Conservation (phyloP, 2,329 filamentous ascomycete genomes). For the Aspergillus viridinutans region DNA sequence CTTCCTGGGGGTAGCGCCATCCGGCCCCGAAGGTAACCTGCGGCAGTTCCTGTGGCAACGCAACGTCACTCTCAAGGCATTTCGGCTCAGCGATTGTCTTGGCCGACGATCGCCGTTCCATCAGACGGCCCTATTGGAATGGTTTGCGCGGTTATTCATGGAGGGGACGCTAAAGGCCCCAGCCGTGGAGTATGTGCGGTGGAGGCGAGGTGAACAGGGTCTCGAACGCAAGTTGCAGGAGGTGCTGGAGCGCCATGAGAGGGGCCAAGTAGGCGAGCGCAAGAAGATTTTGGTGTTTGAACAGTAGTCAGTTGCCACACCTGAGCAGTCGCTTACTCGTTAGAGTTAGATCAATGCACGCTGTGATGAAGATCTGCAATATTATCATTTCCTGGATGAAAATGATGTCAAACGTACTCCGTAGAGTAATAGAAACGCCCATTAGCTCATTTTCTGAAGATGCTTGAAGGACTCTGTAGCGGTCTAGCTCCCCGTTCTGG, state of each 20-base stretch:
- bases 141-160: background rate
- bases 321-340: background rate
- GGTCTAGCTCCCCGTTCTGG: too few species aligned
- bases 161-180: background rate
- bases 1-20: background rate
- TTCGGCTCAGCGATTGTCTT: background rate
- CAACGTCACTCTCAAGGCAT: background rate
- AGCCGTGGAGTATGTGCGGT: constrained; percentile 1
- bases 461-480: too few species aligned
- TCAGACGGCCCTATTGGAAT: background rate
- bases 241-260: background rate
- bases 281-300: background rate
- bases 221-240: background rate
- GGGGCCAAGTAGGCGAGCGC: background rate
- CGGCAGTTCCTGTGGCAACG: background rate
- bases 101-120: background rate
- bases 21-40: background rate
- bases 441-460: too few species aligned
- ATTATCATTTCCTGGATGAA: too few species aligned
- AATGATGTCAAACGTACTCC: too few species aligned
- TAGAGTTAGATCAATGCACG: too few species aligned
- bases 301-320: background rate
- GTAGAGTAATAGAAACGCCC: too few species aligned
- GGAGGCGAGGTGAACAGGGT: background rate
- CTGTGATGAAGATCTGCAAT: too few species aligned